Conservation (phyloP, 148 eudicot genomes). For the Rhododendron ovatum region DNA sequence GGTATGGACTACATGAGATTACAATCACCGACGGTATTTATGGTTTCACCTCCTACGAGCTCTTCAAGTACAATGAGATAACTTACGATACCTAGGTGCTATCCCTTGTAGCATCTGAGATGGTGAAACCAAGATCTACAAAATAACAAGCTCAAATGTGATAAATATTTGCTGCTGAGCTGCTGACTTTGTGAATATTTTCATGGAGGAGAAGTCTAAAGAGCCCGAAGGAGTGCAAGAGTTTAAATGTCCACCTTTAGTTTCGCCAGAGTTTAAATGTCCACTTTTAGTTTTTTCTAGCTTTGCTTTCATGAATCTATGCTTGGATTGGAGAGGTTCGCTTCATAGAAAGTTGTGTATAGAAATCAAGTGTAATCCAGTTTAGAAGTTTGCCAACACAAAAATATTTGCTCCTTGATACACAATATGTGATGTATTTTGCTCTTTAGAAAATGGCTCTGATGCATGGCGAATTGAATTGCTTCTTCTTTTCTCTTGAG, state of each 20-base stretch:
- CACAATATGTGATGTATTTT: neutral
- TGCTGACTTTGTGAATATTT: neutral
- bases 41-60: neutral
- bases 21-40: neutral
- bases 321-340: neutral
- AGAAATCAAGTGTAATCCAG: neutral
- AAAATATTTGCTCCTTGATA: neutral
- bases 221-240: neutral
- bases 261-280: too few relatives aligned
- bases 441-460: neutral
- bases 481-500: neutral
- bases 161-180: neutral
- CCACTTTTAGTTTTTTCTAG: neutral
- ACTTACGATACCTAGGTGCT: neutral
- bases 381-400: neutral
- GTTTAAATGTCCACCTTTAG: neutral
- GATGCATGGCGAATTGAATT: neutral
- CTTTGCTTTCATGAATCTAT: neutral
- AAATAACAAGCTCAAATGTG: neutral
- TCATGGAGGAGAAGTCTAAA: neutral
- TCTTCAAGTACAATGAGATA: neutral
- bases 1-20: neutral
- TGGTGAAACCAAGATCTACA: neutral
- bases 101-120: neutral
- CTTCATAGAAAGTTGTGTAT: neutral